Evolutionary conservation across 108 stramenopile species (phyloP), one percentile per base, ranked within the genome.

Genomic region (Thalassiosira profunda): DNA sequence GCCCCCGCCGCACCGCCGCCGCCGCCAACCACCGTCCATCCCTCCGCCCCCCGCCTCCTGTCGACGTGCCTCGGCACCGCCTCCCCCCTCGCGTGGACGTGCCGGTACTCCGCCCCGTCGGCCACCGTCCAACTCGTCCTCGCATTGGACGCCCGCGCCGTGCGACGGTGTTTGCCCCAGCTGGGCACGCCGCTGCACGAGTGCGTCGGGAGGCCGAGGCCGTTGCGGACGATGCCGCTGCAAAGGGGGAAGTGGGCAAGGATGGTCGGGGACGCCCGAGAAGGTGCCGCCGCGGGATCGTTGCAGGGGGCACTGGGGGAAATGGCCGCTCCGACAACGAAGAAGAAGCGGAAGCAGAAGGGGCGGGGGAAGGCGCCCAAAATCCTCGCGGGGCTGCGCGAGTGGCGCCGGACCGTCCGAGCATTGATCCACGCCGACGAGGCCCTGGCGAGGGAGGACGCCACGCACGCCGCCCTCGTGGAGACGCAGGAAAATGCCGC

Each of bases 171-270:
- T 21, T 42, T 90, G 58, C 85, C 84, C 49, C 73, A 85, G 6
- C 42, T 85, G 59, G 90, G 90, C 3, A 88, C 90, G 8, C 90
- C 90, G 4, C 48, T 91, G 24, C 90, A 91, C 56, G 90, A 91
- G 63, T 86, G 24, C 77, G 81, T 67, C 84, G 86, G 34, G 46
- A 78, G 54, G 55, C 80, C 43, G 70, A 69, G 42, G 45, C 80
- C 25, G 36, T 60, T 40, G 55, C 70, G 58, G 11, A 70, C 31
- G 47, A 57, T 66, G 34, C 72, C 68, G 35, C 34, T 36, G 18
- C 58, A 70, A 46, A 36, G 30, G 43, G 57, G 57, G 12, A n/a
- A 40, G 25, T 59, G 58, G 68, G 26, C 58, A 6, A 33, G 51
- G 25, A 24, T 70, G 20, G 52, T 49, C 20, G 36, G 48, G 28